Percentiles rank a stretch among this genome's conserved stretches.
Evolutionary conservation across 345 rosid genomes (phyloP).

Genomic region (Viola odorata): DNA sequence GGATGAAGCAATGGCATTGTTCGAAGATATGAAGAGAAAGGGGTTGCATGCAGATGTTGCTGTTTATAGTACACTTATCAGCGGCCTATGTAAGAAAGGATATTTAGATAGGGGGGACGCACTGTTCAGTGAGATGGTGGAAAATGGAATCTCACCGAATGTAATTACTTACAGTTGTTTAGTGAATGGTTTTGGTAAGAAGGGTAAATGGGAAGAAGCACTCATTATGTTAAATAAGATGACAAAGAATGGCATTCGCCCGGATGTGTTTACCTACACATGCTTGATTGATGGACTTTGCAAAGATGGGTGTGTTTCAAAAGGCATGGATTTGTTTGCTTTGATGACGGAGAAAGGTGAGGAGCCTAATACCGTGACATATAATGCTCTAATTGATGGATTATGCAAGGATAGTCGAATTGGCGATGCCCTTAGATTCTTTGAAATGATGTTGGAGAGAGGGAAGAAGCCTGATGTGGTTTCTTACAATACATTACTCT

Average conservation of each 20-base stretch:
- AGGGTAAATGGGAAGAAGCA: conserved; percentile 47
- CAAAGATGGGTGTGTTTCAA: conserved; percentile 37
- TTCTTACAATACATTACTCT: conserved; percentile 49
- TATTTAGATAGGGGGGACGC: conserved; percentile 32
- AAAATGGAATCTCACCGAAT: conserved; percentile 36
- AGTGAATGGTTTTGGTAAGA: conserved; percentile 42
- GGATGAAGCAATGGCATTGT: conserved; percentile 40
- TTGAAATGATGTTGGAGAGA: conserved; percentile 49
- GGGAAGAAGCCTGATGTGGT: conserved; percentile 46
- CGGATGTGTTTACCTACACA: conserved; percentile 46
- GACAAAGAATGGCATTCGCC: conserved; percentile 41
- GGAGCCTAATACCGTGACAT: conserved; percentile 43
- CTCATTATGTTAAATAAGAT: conserved; percentile 29
- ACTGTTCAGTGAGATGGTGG: conserved; percentile 46
- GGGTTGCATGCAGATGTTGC: conserved; percentile 45
- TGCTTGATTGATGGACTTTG: conserved; percentile 52
- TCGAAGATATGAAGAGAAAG: conserved; percentile 37
- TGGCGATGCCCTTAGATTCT: conserved; percentile 43
- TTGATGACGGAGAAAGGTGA: conserved; percentile 45
- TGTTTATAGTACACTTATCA: conserved; percentile 27
- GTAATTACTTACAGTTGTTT: conserved; percentile 37
- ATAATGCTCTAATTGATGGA: conserved; percentile 49
- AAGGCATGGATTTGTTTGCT: conserved; percentile 51
- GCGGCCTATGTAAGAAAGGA: conserved; percentile 29
- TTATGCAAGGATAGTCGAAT: conserved; percentile 51